Percentiles rank a stretch among this genome's conserved stretches.
Evolutionary conservation across 352 stramenopile species (phyloP).

Genomic region (Phytophthora cactorum): DNA sequence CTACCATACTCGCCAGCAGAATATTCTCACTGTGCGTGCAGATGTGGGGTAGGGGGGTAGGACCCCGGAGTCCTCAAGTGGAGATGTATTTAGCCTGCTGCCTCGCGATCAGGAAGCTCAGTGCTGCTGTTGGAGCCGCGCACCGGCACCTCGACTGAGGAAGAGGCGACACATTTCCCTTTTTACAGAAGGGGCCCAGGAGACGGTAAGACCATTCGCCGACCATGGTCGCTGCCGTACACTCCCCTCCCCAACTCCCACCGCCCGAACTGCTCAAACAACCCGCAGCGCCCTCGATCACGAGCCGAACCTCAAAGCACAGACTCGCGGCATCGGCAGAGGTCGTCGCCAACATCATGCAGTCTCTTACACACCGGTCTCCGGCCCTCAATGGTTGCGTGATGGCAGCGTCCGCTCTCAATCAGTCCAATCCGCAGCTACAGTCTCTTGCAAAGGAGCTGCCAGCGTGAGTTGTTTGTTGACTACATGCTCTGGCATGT

Average conservation of each 20-base stretch:
- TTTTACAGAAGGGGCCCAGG: constrained; percentile 12
- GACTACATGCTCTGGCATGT: not conserved
- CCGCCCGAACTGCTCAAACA: constrained; percentile 8
- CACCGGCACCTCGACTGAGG: constrained; percentile 7
- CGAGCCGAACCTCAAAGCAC: constrained; percentile 10
- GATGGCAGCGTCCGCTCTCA: constrained; percentile 11
- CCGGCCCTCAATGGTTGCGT: constrained; percentile 14
- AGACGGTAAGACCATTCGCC: not conserved
- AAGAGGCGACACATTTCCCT: constrained; percentile 28
- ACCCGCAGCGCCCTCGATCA: constrained; percentile 10
- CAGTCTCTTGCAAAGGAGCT: constrained; percentile 2
- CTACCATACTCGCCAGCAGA: too few species aligned
- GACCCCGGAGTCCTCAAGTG: not conserved
- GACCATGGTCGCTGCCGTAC: constrained; percentile 32
- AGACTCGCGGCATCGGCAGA: constrained; percentile 16
- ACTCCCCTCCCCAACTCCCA: constrained; percentile 9
- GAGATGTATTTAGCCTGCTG: constrained; percentile 18
- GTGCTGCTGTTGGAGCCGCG: not conserved
- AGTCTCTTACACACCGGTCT: constrained; percentile 22
- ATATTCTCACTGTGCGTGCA: not conserved
- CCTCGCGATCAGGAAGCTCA: constrained; percentile 8
- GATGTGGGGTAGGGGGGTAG: constrained; percentile 25
- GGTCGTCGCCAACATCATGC: constrained; percentile 23
- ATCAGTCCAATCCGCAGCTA: constrained; percentile 19
- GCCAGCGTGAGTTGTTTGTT: constrained; percentile 23